Base-by-base conservation (phyloP, 208 protist genomes). In the Naegleria fowleri region DNA sequence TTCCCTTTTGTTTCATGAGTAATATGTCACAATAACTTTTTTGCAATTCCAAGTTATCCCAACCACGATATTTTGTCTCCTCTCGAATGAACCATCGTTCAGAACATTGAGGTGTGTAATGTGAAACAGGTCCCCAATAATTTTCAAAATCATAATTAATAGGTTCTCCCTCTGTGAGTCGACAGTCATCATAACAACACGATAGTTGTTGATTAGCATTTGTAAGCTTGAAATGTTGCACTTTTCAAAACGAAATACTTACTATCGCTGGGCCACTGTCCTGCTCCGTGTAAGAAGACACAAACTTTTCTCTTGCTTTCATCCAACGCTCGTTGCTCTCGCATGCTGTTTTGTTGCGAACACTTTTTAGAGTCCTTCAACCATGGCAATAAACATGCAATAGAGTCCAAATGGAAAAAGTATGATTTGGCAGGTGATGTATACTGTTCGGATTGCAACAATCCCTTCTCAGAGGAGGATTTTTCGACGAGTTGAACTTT, bases 61-160 rank as follows among this genome's bases (percentile, higher is more conserved):
- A 88, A 5, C 84, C 84, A 33, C 43, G 6, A 29, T 58, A 58
- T 36, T 88, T 88, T 36, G 84, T 88, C 13, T 88, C 84, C 33
- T 88, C 84, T n/a, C 84, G 13, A 58, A 88, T 88, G 41, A 88
- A 88, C 41, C 41, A 58, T 58, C 84, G 39, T 19, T 52, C 41
- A 1, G 15, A 39, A 38, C 84, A 88, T 13, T 88, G 84, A 39
- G 84, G 84, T 38, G 84, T 88, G n/a, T 58, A 88, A n/a, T 88
- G 25, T 38, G 39, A 25, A 55, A 88, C 41, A 38, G 39, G 39
- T 15, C 84, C 84, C 84, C 84, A 88, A 58, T 88, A 88, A 13
- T 29, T 15, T 29, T 58, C 84, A 39, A 7, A 25, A 3, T 39
- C 7, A 58, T 88, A 9, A 16, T 52, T 0, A 38, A 55, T n/a